Conservation (phyloP, 106 monocot genomes). For the Dactylorhiza incarnata region DNA sequence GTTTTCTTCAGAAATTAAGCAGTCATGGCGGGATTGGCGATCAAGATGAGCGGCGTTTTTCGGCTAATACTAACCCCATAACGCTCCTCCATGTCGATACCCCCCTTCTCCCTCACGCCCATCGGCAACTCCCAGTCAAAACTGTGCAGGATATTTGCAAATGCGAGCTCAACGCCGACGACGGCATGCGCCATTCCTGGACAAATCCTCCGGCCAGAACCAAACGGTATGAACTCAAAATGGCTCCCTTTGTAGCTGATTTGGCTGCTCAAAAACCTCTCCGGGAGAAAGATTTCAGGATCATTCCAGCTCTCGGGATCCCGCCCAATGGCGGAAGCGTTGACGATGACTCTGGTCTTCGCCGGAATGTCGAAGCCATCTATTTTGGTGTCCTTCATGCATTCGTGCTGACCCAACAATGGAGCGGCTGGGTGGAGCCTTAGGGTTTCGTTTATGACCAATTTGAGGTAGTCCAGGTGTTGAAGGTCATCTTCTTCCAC, state of each 20-base stretch:
- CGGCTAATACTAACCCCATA: slow-evolving; percentile 3
- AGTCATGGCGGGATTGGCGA: not conserved
- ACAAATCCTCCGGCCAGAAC: slow-evolving; percentile 10
- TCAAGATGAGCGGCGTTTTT: slow-evolving; percentile 4
- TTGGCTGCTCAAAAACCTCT: slow-evolving; percentile 2
- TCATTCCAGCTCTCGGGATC: slow-evolving; percentile 7
- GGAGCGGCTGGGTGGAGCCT: slow-evolving; percentile 10
- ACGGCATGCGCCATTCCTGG: slow-evolving; percentile 4
- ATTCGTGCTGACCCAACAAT: slow-evolving; percentile 6
- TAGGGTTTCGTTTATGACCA: slow-evolving; percentile 4
- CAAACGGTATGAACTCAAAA: slow-evolving; percentile 14
- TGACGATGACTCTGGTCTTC: slow-evolving; percentile 3
- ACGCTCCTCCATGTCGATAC: slow-evolving; percentile 2
- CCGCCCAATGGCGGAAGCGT: slow-evolving; percentile 3
- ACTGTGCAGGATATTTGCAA: slow-evolving; percentile 6
- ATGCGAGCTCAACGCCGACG: not conserved
- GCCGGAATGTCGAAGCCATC: slow-evolving; percentile 8
- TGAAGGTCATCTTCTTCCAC: slow-evolving; percentile 13
- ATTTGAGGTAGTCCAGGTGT: slow-evolving; percentile 3
- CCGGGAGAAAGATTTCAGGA: slow-evolving; percentile 3
- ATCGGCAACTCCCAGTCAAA: slow-evolving; percentile 15
- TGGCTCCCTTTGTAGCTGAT: slow-evolving; percentile 3
- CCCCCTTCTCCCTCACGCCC: slow-evolving; percentile 1
- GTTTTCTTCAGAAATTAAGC: not conserved
- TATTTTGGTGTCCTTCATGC: slow-evolving; percentile 4